Evolutionary conservation across 768 basidiomycete species (phyloP), one percentile per base, ranked within the genome.

Genomic region (Ramaria rubella): DNA sequence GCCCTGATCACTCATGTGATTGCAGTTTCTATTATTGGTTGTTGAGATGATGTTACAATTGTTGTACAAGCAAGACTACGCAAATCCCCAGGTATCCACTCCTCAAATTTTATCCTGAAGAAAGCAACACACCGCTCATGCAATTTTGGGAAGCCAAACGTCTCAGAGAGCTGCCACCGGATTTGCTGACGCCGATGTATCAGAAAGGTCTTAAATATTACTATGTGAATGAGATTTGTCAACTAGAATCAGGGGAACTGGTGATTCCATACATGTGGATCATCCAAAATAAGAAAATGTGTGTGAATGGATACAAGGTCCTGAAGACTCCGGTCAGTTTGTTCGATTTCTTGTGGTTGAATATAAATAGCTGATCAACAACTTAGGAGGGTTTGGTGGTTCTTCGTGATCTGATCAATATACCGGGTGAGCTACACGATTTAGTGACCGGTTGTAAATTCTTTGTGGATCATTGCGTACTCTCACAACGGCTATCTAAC

Each of bases 141-240:
- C n/a, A 53, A 3, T 11, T 24, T 2, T 53, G 31, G 31, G 11
- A 53, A 6, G 40, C 31, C 14, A 24, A 26, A 11, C 36, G 52
- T 7, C 17, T 4, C 38, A 36, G 0, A 24, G 58, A 53, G 14
- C 9, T 53, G 19, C 19, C 36, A 8, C 34, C 52, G 7, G 34
- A 53, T 26, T 23, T 38, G 21, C 34, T 61, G 3, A 62, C 61
- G 14, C 61, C 62, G 54, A 62, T 62, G 61, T 60, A 44, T 24
- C 17, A n/a, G 49, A 1, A 19, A 48, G 1, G 63, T 3, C 5
- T 40, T 0, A 40, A 53, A n/a, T 55, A 60, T 12, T 65, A 58
- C 55, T 65, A 54, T 9, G 60, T 63, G 8, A 51, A 65, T 5
- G 62, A 65, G 43, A 23, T 65, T 5, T 52, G 58, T 1, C 5